Evolutionary conservation across 2,329 filamentous ascomycete species (phyloP).

Genomic region (Diplodia corticola): DNA sequence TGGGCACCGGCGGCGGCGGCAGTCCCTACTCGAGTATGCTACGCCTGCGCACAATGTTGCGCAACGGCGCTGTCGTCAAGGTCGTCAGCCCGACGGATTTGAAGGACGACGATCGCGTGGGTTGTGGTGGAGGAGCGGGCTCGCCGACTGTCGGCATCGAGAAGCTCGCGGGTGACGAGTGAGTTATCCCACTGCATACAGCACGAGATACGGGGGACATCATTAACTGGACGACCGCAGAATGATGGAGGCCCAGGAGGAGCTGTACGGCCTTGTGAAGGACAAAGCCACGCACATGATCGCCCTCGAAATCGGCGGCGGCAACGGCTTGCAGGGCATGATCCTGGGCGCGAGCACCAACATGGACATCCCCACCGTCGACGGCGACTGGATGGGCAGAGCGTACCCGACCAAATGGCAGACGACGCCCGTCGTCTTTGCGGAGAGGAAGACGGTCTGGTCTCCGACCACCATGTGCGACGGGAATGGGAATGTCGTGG

Average conservation of each 20-base stretch:
- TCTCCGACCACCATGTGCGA: constrained; percentile 43
- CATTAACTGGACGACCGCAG: neutral
- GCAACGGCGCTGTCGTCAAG: constrained; percentile 43
- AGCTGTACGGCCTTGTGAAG: constrained; percentile 37
- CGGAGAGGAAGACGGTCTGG: constrained; percentile 42
- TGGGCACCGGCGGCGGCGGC: constrained; percentile 63
- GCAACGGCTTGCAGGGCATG: constrained; percentile 35
- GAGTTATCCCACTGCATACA: constrained; percentile 32
- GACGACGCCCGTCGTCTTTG: constrained; percentile 46
- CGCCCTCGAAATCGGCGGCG: constrained; percentile 18
- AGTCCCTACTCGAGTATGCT: constrained; percentile 53
- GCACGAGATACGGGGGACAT: neutral
- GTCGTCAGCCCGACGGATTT: constrained; percentile 44
- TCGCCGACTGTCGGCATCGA: constrained; percentile 47
- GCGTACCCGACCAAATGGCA: constrained; percentile 51
- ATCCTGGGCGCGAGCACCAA: constrained; percentile 41
- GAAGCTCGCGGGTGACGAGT: constrained; percentile 39
- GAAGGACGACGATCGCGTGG: constrained; percentile 43
- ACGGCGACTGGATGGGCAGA: constrained; percentile 52
- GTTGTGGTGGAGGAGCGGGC: constrained; percentile 49
- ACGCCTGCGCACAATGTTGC: constrained; percentile 48
- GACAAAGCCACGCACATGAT: constrained; percentile 35
- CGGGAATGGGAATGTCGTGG: constrained; percentile 44
- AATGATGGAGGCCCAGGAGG: constrained; percentile 39
- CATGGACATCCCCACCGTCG: constrained; percentile 46